phyloP scores from a whole-genome alignment of 208 protist species.

The Crithidia brevicula region DNA sequence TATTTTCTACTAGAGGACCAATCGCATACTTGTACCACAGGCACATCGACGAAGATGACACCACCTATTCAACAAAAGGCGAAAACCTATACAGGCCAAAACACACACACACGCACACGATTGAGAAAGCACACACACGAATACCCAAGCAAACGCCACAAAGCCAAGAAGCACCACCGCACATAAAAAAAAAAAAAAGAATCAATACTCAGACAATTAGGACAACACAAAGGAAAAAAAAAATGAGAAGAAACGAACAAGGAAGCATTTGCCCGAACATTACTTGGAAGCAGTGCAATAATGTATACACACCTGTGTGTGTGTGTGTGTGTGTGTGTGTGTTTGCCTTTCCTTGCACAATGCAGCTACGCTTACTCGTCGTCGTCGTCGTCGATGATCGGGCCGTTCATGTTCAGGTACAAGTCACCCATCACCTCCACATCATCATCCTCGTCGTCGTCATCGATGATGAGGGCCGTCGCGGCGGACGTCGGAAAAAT shows the following conservation, averaged over 20 bases:
- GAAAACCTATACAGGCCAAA: background rate
- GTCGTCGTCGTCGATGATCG: constrained; percentile 88
- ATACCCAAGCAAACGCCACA: too few relatives aligned
- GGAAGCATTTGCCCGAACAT: too few relatives aligned
- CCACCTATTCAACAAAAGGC: too few relatives aligned
- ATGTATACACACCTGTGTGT: too few relatives aligned
- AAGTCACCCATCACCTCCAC: constrained; percentile 81
- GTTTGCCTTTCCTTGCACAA: constrained; percentile 3
- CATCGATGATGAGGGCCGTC: constrained; percentile 32
- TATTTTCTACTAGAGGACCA: too few relatives aligned
- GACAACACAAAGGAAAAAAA: background rate
- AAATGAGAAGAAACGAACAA: background rate
- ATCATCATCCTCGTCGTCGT: constrained; percentile 88
- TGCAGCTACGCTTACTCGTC: background rate
- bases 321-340: background rate
- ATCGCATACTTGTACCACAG: too few relatives aligned
- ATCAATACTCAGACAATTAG: background rate
- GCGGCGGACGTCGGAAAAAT: constrained; percentile 24
- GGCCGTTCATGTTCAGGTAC: constrained; percentile 82
- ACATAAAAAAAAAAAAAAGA: background rate
- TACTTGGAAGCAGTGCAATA: too few relatives aligned
- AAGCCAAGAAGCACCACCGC: background rate
- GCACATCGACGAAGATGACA: too few relatives aligned
- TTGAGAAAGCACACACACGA: too few relatives aligned
- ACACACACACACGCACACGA: too few relatives aligned